A percentile compares a stretch with the other conserved stretches of the same genome.
phyloP scores from a whole-genome alignment of 768 basidiomycete genomes.

The Lentinus brumalis region DNA sequence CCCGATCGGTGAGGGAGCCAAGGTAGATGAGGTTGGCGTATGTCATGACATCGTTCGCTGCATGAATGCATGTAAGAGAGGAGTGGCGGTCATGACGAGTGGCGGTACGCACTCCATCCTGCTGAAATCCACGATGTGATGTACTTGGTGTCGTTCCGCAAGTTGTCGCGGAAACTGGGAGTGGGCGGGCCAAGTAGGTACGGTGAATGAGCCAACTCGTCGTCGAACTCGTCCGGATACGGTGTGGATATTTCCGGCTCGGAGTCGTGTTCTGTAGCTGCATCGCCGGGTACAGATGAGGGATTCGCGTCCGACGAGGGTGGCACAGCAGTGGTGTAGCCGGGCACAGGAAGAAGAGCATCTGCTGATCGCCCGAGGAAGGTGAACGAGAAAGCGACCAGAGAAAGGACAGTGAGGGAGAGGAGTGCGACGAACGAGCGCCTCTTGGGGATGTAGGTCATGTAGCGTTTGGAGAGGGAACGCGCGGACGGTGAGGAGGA shows the following conservation, averaged over 20 bases:
- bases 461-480: conserved; percentile 11
- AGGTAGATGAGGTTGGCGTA: conserved; percentile 45
- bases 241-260: background rate
- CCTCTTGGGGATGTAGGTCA: conserved; percentile 13
- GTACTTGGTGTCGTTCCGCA: conserved; percentile 60
- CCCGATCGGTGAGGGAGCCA: conserved; percentile 39
- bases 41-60: conserved; percentile 81
- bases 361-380: background rate
- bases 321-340: conserved; percentile 5
- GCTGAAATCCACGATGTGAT: conserved; percentile 76
- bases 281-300: conserved; percentile 1
- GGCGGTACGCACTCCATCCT: conserved; percentile 57
- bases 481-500: conserved; percentile 15
- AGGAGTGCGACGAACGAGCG: conserved; percentile 25
- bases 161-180: conserved; percentile 62
- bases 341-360: background rate
- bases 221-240: conserved; percentile 1
- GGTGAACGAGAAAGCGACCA: too few species aligned
- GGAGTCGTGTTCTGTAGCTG: conserved; percentile 9
- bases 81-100: background rate
- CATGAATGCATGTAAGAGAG: conserved; percentile 1
- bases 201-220: conserved; percentile 20
- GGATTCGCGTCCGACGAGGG: conserved; percentile 17
- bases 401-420: background rate
- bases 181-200: conserved; percentile 54